Evolutionary conservation across 2,329 filamentous ascomycete species (phyloP).

Genomic region (Xylariaceae sp.): DNA sequence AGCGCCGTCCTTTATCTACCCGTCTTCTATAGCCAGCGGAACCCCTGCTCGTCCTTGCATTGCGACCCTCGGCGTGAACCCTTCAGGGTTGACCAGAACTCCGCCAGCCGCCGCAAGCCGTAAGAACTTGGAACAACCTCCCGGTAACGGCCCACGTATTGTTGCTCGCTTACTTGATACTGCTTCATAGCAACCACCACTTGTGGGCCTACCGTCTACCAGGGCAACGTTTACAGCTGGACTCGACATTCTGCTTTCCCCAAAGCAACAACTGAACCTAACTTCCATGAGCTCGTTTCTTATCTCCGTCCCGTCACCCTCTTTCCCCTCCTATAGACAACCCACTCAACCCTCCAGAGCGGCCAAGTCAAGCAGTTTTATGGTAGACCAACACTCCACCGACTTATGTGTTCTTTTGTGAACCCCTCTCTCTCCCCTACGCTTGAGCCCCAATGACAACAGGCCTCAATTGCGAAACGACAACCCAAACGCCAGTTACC

Average conservation of each 20-base stretch:
- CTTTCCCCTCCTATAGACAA: neutral
- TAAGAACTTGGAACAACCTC: neutral
- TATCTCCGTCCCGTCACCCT: neutral
- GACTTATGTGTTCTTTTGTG: conserved; percentile 8
- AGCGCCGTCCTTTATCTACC: neutral
- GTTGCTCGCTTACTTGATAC: conserved; percentile 1
- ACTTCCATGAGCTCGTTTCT: conserved; percentile 9
- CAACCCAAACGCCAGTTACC: neutral
- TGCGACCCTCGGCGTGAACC: neutral
- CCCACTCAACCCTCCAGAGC: neutral
- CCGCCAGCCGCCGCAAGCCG: neutral
- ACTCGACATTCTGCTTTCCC: neutral
- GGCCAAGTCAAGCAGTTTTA: neutral
- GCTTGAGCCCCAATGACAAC: neutral
- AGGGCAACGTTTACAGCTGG: neutral
- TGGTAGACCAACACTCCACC: conserved; percentile 8
- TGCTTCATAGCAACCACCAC: conserved; percentile 9
- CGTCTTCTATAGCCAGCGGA: neutral
- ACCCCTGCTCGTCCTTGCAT: neutral
- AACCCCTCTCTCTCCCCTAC: conserved; percentile 10
- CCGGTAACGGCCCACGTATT: conserved; percentile 4
- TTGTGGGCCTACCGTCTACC: neutral
- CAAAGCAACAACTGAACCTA: neutral
- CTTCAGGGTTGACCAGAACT: neutral
- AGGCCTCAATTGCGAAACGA: neutral